Base-by-base conservation (phyloP, 768 basidiomycete species). In the Tephrocybe rancida region DNA sequence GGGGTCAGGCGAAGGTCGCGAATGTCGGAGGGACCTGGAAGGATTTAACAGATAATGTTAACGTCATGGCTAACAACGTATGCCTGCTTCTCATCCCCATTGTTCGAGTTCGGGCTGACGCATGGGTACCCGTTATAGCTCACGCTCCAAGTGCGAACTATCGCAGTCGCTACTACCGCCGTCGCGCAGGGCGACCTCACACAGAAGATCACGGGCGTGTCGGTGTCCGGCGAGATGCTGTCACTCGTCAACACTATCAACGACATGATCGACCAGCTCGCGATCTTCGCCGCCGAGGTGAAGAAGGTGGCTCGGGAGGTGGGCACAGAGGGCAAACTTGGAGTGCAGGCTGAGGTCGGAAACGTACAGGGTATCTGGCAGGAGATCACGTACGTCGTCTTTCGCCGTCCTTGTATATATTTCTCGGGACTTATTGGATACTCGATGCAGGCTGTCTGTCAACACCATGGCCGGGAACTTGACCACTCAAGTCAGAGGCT, bases 281-380 rank as follows among this genome's bases (percentile, higher is more conserved):
- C 77, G 22, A 82, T 81, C 44, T 82, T 83, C 58, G 79, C 81
- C 6, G 76, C 76, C 5, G 81, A 83, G 61, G 79, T 98, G 54
- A 98, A 95, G 71, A 92, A 96, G 65, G 96, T 99, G 49, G 97
- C 97, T 1, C 78, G 94, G 29, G 95, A 99, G 70, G 96, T 99
- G 65, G 96, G 96, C 42, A 98, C 96, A 13, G 95, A 98, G 65
- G 96, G 97, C n/a, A 98, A 98, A 72, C 77, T 98, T 5, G 96
- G 97, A 60, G 97, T 96, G 0, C 95, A 97, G 64, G 97, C 97
- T 3, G 93, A 98, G 69, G 92, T 98, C 7, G 94, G 93, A 54
- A 92, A 95, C 52, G 91, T 98, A 5, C 93, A 98, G 66, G 97
- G 97, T 34, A 95, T 94, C 29, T 99, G 97, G 97, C 92, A 95